Base-by-base conservation (phyloP, 139 green algal species). In the Haematococcus sp. region DNA sequence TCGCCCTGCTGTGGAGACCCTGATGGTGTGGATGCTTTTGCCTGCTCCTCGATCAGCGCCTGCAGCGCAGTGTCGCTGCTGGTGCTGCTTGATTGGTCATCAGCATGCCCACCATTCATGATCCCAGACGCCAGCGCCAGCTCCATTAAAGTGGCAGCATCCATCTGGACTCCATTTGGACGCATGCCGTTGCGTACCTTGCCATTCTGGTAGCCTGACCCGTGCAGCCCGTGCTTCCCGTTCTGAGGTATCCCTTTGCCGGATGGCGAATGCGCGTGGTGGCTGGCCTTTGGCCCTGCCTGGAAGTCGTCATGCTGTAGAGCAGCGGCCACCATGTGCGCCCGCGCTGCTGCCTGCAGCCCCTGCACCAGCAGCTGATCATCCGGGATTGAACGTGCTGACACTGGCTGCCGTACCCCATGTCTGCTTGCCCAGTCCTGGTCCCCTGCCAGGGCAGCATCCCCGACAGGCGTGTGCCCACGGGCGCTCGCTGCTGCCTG, bases 161-260 rank as follows among this genome's bases (percentile, higher is more conserved):
- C n/a, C 2, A 65, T n/a, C 3, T 30, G n/a, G 3, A 9, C 58
- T 11, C 58, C 58, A 11, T 65, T 40, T 16, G 58, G 11, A 2
- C 28, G 28, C 58, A 65, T 34, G n/a, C 58, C 58, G 58, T 65
- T 65, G n/a, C 25, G 28, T 22, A 65, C 25, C 58, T 65, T 65
- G 23, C 58, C 58, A 65, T 65, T 65, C 58, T 65, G 58, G 58
- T 40, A 40, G n/a, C 28, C 58, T n/a, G 58, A 22, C 22, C 11
- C 58, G n/a, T 40, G 58, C n/a, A 22, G 40, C 11, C 7, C 40
- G 40, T 49, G 40, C 40, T 49, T 49, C 40, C 40, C 40, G 40
- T 49, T 49, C 40, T 49, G 40, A 49, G 40, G 40, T 49, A 49
- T 49, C 40, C 58, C 58, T 65, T 65, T 19, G 28, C 58, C 23